A percentile compares a stretch with the other conserved stretches of the same genome.
Conservation (phyloP, 805 yeast species). For the Pichia membranifaciens region DNA sequence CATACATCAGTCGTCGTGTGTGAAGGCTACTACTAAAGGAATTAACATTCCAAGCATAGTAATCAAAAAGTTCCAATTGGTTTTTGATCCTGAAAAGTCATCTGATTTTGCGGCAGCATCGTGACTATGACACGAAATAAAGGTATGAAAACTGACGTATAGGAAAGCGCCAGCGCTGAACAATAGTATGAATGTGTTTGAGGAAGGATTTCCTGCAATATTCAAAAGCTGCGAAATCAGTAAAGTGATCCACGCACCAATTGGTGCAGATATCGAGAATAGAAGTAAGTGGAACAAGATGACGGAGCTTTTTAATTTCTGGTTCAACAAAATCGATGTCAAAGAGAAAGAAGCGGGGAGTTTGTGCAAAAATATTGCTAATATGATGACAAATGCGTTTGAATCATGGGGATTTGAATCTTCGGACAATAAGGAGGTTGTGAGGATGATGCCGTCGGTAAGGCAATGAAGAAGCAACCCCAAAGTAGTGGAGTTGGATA, state of each 20-base stretch:
- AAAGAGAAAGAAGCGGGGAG: slow-evolving; percentile 71
- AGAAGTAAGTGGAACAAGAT: slow-evolving; percentile 42
- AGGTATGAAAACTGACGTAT: slow-evolving; percentile 63
- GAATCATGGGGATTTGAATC: slow-evolving; percentile 25
- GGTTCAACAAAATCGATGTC: slow-evolving; percentile 44
- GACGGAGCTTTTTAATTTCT: slow-evolving; percentile 24
- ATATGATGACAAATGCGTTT: slow-evolving; percentile 37
- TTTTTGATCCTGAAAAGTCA: not conserved
- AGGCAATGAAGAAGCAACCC: slow-evolving; percentile 63
- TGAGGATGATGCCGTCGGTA: slow-evolving; percentile 70
- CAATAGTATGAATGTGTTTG: slow-evolving; percentile 47
- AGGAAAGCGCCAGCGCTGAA: slow-evolving; percentile 71
- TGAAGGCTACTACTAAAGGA: slow-evolving; percentile 24
- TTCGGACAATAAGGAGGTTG: slow-evolving; percentile 37
- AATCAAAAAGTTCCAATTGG: slow-evolving; percentile 14
- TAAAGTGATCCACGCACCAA: slow-evolving; percentile 51
- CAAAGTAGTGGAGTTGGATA: slow-evolving; percentile 44
- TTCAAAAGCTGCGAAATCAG: slow-evolving; percentile 13
- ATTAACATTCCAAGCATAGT: slow-evolving; percentile 27
- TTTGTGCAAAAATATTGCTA: slow-evolving; percentile 65
- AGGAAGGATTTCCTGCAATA: slow-evolving; percentile 24
- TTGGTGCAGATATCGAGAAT: slow-evolving; percentile 58
- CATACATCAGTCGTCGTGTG: slow-evolving; percentile 18
- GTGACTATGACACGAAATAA: slow-evolving; percentile 31
- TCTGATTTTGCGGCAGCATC: not conserved